Percentiles rank a stretch among this genome's conserved stretches.
Conservation (phyloP, 495 filamentous ascomycete genomes). For the Xylaria bambusicola region DNA sequence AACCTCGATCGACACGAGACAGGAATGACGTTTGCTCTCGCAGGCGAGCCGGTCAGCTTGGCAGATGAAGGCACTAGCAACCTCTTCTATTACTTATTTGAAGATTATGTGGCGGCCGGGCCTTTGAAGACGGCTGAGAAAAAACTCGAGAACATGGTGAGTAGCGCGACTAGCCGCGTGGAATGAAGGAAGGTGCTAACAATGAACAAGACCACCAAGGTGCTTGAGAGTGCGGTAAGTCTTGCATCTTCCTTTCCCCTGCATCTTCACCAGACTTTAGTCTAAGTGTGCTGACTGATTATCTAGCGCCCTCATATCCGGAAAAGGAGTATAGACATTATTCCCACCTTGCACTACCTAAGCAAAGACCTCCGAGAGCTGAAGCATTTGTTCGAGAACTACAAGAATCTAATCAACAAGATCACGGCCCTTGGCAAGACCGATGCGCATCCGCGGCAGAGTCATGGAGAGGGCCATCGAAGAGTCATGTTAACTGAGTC, state of each 20-base stretch:
- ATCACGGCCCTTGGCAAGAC: constrained; percentile 43
- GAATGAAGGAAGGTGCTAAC: neutral
- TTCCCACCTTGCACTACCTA: constrained; percentile 51
- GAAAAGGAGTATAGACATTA: constrained; percentile 39
- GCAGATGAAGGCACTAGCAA: constrained; percentile 68
- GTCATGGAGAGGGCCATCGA: constrained; percentile 23
- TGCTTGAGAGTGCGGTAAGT: constrained; percentile 34
- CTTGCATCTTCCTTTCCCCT: neutral
- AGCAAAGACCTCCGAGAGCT: constrained; percentile 74
- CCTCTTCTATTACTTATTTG: constrained; percentile 85
- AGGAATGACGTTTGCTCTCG: constrained; percentile 21
- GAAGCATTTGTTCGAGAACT: constrained; percentile 77
- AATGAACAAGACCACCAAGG: constrained; percentile 27
- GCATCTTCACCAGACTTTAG: neutral
- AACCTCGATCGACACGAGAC: constrained; percentile 35
- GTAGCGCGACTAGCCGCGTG: constrained; percentile 9
- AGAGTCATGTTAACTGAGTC: constrained; percentile 65
- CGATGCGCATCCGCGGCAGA: constrained; percentile 24
- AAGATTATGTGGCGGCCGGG: constrained; percentile 59
- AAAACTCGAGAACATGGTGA: constrained; percentile 72
- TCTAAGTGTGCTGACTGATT: constrained; percentile 11
- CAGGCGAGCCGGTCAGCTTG: constrained; percentile 25
- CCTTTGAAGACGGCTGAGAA: constrained; percentile 68
- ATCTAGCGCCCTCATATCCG: constrained; percentile 27
- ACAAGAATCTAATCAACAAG: constrained; percentile 74